Evolutionary conservation across 148 eudicot genomes (phyloP).

Genomic region (Persicaria tinctoria): DNA sequence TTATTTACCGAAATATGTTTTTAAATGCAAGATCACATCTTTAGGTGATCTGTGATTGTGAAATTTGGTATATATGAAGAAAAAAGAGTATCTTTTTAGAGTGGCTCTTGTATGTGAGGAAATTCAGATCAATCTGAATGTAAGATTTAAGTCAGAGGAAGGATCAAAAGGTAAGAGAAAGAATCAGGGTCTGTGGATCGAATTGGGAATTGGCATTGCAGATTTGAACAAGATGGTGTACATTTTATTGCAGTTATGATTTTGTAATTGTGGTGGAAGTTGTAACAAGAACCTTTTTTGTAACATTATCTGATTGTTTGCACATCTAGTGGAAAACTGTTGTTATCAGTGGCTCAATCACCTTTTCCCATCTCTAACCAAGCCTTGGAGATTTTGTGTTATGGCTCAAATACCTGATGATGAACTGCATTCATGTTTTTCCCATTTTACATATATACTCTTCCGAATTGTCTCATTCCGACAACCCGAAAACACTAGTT

Average conservation of each 20-base stretch:
- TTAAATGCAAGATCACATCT: not conserved
- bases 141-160: not conserved
- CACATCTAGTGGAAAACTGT: not conserved
- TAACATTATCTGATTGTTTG: not conserved
- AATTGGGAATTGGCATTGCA: not conserved
- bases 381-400: too few species aligned
- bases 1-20: too few species aligned
- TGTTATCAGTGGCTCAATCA: too few species aligned
- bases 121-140: not conserved
- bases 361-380: too few species aligned
- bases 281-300: too few species aligned
- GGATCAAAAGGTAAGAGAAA: not conserved
- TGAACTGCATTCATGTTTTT: too few species aligned
- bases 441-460: too few species aligned
- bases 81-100: not conserved
- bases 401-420: too few species aligned
- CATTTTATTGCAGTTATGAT: not conserved
- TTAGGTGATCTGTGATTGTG: slow-evolving; percentile 6
- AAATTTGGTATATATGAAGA: slow-evolving; percentile 1
- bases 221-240: not conserved
- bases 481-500: too few species aligned
- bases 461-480: too few species aligned
- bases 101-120: not conserved
- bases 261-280: not conserved
- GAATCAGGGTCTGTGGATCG: not conserved